phyloP scores from a whole-genome alignment of 345 rosid species.

The Viola odorata region DNA sequence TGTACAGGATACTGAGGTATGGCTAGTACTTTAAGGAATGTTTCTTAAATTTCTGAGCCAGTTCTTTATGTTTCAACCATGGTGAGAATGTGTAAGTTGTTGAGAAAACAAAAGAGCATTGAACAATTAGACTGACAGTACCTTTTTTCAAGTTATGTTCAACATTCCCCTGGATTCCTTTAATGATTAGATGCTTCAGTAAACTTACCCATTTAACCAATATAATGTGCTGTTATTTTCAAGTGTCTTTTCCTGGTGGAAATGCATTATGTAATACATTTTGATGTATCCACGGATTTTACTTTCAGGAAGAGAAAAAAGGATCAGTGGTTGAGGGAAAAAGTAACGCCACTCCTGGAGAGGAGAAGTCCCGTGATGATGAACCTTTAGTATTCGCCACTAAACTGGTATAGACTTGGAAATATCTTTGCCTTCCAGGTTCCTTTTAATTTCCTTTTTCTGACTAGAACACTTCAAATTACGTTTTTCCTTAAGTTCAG shows the following conservation, averaged over 20 bases:
- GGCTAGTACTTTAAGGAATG: conserved; percentile 9
- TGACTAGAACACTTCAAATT: too few species aligned
- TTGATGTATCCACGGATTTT: too few species aligned
- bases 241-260: too few species aligned
- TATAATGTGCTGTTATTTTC: too few species aligned
- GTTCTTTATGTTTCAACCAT: not conserved
- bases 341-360: conserved; percentile 41
- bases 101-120: not conserved
- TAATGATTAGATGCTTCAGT: too few species aligned
- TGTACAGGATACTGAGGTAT: conserved; percentile 56
- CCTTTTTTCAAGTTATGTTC: too few species aligned
- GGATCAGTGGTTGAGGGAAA: conserved; percentile 48
- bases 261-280: too few species aligned
- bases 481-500: too few species aligned
- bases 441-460: not conserved
- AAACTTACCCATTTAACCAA: too few species aligned
- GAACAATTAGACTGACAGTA: too few species aligned
- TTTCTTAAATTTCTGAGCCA: conserved; percentile 5
- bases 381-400: conserved; percentile 74
- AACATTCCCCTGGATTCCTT: too few species aligned
- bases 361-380: conserved; percentile 65
- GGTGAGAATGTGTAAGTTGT: not conserved
- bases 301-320: conserved; percentile 17
- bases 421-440: not conserved
- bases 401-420: conserved; percentile 54